These are phyloP conservation scores for Skeletonema tropicum DNA, from an alignment of 108 stramenopile species.

Conservation along the genomic window DNA sequence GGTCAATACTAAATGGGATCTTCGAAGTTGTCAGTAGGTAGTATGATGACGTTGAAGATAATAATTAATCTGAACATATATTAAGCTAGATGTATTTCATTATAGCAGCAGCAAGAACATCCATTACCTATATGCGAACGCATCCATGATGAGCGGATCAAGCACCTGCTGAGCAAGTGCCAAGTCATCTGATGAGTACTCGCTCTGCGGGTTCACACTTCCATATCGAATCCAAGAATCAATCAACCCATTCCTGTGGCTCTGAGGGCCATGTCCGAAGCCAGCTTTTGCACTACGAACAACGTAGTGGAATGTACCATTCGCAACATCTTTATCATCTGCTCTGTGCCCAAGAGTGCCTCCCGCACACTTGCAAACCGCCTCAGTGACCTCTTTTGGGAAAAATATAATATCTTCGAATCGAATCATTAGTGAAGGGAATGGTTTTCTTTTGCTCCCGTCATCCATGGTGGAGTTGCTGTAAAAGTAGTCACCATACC, in stretches of 20 bases:
- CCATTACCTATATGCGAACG: slow-evolving; percentile 42
- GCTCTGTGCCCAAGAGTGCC: slow-evolving; percentile 54
- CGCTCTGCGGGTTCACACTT: slow-evolving; percentile 22
- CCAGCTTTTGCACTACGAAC: slow-evolving; percentile 78
- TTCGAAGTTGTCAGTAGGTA: background rate
- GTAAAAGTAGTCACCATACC: slow-evolving; percentile 71
- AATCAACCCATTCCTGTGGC: slow-evolving; percentile 63
- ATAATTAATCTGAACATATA: slow-evolving; percentile 4
- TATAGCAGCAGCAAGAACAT: background rate
- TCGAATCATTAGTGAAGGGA: slow-evolving; percentile 66
- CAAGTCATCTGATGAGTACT: slow-evolving; percentile 40
- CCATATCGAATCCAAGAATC: slow-evolving; percentile 74
- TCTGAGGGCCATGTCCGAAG: slow-evolving; percentile 66
- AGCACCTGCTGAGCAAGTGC: slow-evolving; percentile 44
- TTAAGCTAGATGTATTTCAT: background rate
- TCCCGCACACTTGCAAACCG: slow-evolving; percentile 81
- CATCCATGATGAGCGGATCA: slow-evolving; percentile 50
- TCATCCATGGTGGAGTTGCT: slow-evolving; percentile 7
- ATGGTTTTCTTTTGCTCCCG: slow-evolving; percentile 19
- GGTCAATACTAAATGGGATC: slow-evolving; percentile 54
- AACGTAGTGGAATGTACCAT: slow-evolving; percentile 58
- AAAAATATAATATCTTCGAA: slow-evolving; percentile 74
- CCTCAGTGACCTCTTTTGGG: slow-evolving; percentile 46
- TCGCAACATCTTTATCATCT: slow-evolving; percentile 52
- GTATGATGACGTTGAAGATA: background rate